Evolutionary conservation across 495 filamentous ascomycete genomes (phyloP).

Genomic region (Hypoxylon lenormandii): DNA sequence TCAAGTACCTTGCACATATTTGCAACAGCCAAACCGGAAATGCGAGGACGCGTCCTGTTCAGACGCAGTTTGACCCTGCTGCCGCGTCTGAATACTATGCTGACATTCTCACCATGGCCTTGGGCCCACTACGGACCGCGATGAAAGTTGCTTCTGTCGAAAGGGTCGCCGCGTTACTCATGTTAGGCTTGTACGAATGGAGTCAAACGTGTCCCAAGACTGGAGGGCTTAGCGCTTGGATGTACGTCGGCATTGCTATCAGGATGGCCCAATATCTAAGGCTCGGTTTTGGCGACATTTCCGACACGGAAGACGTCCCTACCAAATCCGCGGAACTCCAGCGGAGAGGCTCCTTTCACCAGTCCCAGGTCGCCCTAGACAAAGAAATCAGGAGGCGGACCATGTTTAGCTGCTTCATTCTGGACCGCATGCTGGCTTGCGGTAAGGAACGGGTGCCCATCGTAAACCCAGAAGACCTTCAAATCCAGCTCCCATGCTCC

Average conservation of each 20-base stretch:
- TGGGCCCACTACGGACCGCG: slow-evolving; percentile 67
- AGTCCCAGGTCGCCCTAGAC: slow-evolving; percentile 69
- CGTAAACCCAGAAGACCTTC: slow-evolving; percentile 74
- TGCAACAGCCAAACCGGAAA: slow-evolving; percentile 49
- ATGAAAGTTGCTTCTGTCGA: slow-evolving; percentile 73
- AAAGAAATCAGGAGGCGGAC: slow-evolving; percentile 83
- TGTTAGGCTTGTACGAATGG: slow-evolving; percentile 89
- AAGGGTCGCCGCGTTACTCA: slow-evolving; percentile 79
- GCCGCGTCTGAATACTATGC: slow-evolving; percentile 84
- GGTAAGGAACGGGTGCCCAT: slow-evolving; percentile 79
- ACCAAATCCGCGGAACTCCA: slow-evolving; percentile 58
- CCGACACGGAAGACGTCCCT: slow-evolving; percentile 28
- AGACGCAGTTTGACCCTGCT: slow-evolving; percentile 65
- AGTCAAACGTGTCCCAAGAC: slow-evolving; percentile 69
- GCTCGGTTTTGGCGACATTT: slow-evolving; percentile 71
- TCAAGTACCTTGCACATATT: slow-evolving; percentile 68
- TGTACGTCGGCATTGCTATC: slow-evolving; percentile 81
- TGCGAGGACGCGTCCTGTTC: slow-evolving; percentile 53
- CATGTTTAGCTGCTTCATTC: slow-evolving; percentile 86
- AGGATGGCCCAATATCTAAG: slow-evolving; percentile 78
- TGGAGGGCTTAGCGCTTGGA: slow-evolving; percentile 79
- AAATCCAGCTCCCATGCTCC: slow-evolving; percentile 74
- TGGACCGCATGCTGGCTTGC: slow-evolving; percentile 82
- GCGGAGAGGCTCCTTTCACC: slow-evolving; percentile 27
- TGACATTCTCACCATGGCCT: slow-evolving; percentile 72